A percentile compares a stretch with the other conserved stretches of the same genome.
phyloP scores from a whole-genome alignment of 768 basidiomycete genomes.

The Termitomyces heimii region DNA sequence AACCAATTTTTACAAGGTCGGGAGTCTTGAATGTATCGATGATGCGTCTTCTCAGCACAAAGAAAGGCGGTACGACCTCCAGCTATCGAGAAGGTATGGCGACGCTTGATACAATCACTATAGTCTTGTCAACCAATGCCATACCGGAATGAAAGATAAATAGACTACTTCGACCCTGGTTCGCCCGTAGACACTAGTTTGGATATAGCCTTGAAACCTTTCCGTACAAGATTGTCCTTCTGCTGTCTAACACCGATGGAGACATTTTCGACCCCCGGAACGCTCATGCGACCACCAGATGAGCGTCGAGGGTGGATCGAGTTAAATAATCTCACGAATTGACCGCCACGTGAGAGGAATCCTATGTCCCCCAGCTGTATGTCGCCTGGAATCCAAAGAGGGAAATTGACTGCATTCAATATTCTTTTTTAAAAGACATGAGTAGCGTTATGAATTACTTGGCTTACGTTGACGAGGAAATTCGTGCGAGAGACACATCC shows the following conservation, averaged over 20 bases:
- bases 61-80: slow-evolving; percentile 9
- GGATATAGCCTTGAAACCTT: slow-evolving; percentile 8
- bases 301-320: background rate
- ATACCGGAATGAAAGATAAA: background rate
- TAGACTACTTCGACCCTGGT: background rate
- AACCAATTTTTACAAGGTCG: slow-evolving; percentile 6
- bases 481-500: slow-evolving; percentile 10
- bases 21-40: slow-evolving; percentile 7
- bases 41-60: slow-evolving; percentile 7
- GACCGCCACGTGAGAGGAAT: slow-evolving; percentile 3
- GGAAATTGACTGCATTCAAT: slow-evolving; percentile 5
- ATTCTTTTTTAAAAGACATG: background rate
- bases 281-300: background rate
- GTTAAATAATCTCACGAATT: slow-evolving; percentile 7
- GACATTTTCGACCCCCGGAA: background rate
- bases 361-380: slow-evolving; percentile 8
- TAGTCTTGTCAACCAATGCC: background rate
- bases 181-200: slow-evolving; percentile 4
- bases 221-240: slow-evolving; percentile 4
- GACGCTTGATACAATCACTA: background rate
- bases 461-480: slow-evolving; percentile 10
- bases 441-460: background rate
- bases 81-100: slow-evolving; percentile 6
- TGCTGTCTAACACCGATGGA: slow-evolving; percentile 1
- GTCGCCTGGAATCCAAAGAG: slow-evolving; percentile 8